phyloP scores from a whole-genome alignment of 2,329 filamentous ascomycete species.

The Chaetomium globosum region DNA sequence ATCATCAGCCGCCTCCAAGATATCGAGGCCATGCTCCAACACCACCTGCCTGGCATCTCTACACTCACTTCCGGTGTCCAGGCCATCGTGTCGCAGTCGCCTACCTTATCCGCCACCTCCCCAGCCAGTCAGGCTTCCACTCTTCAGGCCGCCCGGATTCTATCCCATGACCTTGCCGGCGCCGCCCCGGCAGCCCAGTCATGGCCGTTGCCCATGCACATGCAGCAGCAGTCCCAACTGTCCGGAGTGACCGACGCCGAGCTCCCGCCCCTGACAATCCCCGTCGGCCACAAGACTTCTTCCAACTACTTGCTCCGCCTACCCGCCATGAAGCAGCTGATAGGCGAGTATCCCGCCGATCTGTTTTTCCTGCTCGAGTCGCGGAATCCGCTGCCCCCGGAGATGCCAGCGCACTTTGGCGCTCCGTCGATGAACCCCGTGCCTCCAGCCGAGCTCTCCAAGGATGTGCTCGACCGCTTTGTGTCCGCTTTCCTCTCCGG shows the following conservation, averaged over 20 bases:
- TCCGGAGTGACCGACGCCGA: conserved; percentile 7
- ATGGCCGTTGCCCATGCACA: conserved; percentile 11
- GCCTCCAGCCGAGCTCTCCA: conserved; percentile 2
- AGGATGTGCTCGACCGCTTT: conserved; percentile 9
- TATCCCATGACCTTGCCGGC: conserved; percentile 20
- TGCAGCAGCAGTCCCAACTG: conserved; percentile 11
- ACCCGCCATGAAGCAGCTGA: conserved; percentile 18
- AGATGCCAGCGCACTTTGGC: conserved; percentile 7
- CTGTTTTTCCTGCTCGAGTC: conserved; percentile 22
- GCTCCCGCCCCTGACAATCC: conserved; percentile 17
- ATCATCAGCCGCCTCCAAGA: conserved; percentile 19
- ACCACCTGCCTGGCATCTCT: conserved; percentile 17
- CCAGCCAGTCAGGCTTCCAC: conserved; percentile 18
- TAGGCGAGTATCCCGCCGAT: conserved; percentile 18
- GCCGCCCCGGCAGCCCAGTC: conserved; percentile 2
- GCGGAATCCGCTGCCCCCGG: conserved; percentile 14
- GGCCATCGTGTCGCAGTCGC: conserved; percentile 15
- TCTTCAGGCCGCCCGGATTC: conserved; percentile 16
- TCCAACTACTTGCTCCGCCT: conserved; percentile 22
- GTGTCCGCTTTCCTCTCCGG: conserved; percentile 12
- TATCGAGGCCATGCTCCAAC: conserved; percentile 20
- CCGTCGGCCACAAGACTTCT: conserved; percentile 21
- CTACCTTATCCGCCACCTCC: conserved; percentile 14
- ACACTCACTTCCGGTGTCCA: conserved; percentile 14
- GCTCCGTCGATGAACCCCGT: conserved; percentile 5